phyloP scores from a whole-genome alignment of 495 filamentous ascomycete species.

The Gamarada debralockiae region DNA sequence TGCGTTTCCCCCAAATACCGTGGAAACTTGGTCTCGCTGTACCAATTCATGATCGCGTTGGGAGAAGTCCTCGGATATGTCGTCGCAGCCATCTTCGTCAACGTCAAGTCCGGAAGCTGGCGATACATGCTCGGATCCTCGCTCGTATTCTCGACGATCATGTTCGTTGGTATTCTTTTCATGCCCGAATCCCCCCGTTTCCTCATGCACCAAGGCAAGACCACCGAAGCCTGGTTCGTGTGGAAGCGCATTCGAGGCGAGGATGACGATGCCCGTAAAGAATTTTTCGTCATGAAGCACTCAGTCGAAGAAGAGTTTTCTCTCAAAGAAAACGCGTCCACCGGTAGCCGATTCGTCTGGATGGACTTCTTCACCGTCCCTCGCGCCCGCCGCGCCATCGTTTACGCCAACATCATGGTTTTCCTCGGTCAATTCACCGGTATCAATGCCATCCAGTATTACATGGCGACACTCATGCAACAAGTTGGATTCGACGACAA shows the following conservation, averaged over 20 bases:
- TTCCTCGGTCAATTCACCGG: slow-evolving; percentile 59
- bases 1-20: slow-evolving; percentile 48
- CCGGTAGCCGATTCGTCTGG: slow-evolving; percentile 46
- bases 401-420: slow-evolving; percentile 56
- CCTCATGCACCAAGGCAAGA: slow-evolving; percentile 61
- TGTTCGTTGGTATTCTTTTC: slow-evolving; percentile 58
- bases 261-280: slow-evolving; percentile 46
- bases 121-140: slow-evolving; percentile 62
- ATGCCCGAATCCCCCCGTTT: slow-evolving; percentile 71
- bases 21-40: slow-evolving; percentile 58
- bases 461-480: slow-evolving; percentile 54
- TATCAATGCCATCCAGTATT: slow-evolving; percentile 61
- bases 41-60: slow-evolving; percentile 61
- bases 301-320: slow-evolving; percentile 45
- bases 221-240: slow-evolving; percentile 61
- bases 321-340: slow-evolving; percentile 25
- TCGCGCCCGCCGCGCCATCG: slow-evolving; percentile 52
- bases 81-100: slow-evolving; percentile 57
- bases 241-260: slow-evolving; percentile 59
- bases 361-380: slow-evolving; percentile 59
- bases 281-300: slow-evolving; percentile 59
- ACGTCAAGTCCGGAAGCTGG: slow-evolving; percentile 53
- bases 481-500: slow-evolving; percentile 51
- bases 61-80: slow-evolving; percentile 61
- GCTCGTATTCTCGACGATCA: slow-evolving; percentile 59